Conservation (phyloP, 805 yeast genomes). For the Ogataea haglerorum region DNA sequence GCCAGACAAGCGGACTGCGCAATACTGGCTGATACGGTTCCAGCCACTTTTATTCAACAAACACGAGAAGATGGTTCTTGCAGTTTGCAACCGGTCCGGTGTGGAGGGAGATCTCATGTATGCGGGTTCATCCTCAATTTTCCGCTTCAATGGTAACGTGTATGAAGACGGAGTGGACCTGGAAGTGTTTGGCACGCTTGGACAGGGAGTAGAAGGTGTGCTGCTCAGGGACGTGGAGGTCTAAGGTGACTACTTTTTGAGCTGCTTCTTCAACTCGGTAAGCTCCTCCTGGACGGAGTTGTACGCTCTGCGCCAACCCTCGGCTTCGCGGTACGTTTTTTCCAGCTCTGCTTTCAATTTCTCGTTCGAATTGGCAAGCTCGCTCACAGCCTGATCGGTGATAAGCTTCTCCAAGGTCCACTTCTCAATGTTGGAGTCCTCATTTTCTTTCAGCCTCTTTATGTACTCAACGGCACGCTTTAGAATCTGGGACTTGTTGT, state of each 20-base stretch:
- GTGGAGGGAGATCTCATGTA: conserved; percentile 66
- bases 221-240: conserved; percentile 56
- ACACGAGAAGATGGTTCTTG: conserved; percentile 36
- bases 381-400: conserved; percentile 87
- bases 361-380: conserved; percentile 80
- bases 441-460: conserved; percentile 84
- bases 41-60: conserved; percentile 24
- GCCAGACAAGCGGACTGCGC: conserved; percentile 28
- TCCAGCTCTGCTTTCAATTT: conserved; percentile 84
- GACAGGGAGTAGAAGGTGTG: conserved; percentile 65
- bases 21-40: conserved; percentile 72
- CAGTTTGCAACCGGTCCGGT: conserved; percentile 69
- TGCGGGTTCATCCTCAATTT: conserved; percentile 62
- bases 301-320: conserved; percentile 64
- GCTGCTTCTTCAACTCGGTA: conserved; percentile 13
- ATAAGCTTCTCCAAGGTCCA: conserved; percentile 92
- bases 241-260: conserved; percentile 5
- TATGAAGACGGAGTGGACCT: conserved; percentile 39
- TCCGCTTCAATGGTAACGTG: conserved; percentile 47
- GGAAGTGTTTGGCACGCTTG: conserved; percentile 50
- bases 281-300: conserved; percentile 19
- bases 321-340: conserved; percentile 88
- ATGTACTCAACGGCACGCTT: conserved; percentile 88
- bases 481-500: conserved; percentile 87
- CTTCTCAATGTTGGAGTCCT: conserved; percentile 84